Percentiles rank a stretch among this genome's conserved stretches.
These are phyloP conservation scores for Hypomyces perniciosus DNA, from an alignment of 2,329 filamentous ascomycete genomes.

Conservation along the genomic window DNA sequence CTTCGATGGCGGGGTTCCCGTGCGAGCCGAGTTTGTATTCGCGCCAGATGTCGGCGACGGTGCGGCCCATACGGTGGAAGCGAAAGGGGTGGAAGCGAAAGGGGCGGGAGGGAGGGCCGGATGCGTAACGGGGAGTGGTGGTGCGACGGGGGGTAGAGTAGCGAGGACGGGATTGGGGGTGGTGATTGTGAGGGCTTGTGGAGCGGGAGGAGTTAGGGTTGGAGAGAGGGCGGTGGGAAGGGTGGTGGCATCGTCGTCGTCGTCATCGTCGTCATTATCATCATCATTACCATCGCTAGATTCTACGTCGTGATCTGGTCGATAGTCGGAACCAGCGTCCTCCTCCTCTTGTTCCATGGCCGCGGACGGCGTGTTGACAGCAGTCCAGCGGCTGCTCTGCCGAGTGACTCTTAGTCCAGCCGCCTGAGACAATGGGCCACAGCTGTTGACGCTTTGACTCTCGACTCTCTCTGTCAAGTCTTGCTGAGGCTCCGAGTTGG, in stretches of 20 bases:
- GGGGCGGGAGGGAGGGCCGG: slow-evolving; percentile 12
- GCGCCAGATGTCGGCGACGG: slow-evolving; percentile 17
- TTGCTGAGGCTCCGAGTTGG: not conserved
- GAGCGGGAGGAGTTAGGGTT: slow-evolving; percentile 5
- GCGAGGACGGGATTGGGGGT: slow-evolving; percentile 5
- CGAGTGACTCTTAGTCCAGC: not conserved
- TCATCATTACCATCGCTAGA: not conserved
- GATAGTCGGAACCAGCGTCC: not conserved
- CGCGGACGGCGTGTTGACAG: not conserved
- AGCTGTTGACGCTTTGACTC: not conserved
- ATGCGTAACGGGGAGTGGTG: slow-evolving; percentile 14
- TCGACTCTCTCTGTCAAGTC: not conserved
- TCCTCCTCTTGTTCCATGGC: not conserved
- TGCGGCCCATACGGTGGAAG: slow-evolving; percentile 21
- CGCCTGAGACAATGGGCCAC: not conserved
- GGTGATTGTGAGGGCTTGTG: not conserved
- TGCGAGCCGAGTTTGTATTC: slow-evolving; percentile 20
- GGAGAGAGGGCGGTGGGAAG: not conserved
- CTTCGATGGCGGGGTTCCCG: slow-evolving; percentile 18
- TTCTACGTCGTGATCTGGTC: not conserved
- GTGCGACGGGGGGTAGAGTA: slow-evolving; percentile 17
- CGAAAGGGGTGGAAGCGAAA: slow-evolving; percentile 17
- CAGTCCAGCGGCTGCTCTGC: not conserved
- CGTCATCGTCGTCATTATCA: not conserved
- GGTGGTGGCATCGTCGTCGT: not conserved